Evolutionary conservation across 23 red algal species (phyloP).

Genomic region (Gracilaria caudata): DNA sequence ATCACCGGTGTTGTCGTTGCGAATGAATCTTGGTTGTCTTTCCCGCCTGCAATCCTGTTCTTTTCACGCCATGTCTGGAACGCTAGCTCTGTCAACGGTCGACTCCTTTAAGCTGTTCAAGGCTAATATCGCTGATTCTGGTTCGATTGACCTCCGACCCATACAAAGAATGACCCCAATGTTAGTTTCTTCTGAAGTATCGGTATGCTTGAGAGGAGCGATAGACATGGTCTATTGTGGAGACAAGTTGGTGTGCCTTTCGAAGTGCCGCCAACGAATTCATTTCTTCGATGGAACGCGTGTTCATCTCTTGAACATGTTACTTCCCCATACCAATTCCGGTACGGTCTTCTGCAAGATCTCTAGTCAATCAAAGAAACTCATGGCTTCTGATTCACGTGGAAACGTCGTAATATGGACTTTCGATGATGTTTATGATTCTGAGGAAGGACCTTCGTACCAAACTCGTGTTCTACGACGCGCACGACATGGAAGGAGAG

Average conservation of each 20-base stretch:
- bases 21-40: conserved; percentile 12
- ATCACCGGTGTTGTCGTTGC: neutral
- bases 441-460: too few species aligned
- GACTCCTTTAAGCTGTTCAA: conserved; percentile 15
- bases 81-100: neutral
- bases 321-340: neutral
- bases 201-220: neutral
- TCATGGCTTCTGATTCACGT: conserved; percentile 26
- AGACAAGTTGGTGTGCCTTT: neutral
- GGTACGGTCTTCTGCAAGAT: conserved; percentile 19
- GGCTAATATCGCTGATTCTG: neutral
- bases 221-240: conserved; percentile 24
- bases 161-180: neutral
- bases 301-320: neutral
- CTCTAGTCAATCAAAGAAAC: neutral
- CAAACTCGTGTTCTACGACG: neutral
- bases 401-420: conserved; percentile 8
- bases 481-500: neutral
- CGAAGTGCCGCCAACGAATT: neutral
- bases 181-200: neutral
- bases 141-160: neutral
- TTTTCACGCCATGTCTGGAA: neutral
- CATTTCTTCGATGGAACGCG: neutral
- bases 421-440: neutral
- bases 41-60: neutral